Percentiles rank a stretch among this genome's conserved stretches.
Conservation (phyloP, 1,284 basidiomycete genomes). For the Cryptococcus floricola region DNA sequence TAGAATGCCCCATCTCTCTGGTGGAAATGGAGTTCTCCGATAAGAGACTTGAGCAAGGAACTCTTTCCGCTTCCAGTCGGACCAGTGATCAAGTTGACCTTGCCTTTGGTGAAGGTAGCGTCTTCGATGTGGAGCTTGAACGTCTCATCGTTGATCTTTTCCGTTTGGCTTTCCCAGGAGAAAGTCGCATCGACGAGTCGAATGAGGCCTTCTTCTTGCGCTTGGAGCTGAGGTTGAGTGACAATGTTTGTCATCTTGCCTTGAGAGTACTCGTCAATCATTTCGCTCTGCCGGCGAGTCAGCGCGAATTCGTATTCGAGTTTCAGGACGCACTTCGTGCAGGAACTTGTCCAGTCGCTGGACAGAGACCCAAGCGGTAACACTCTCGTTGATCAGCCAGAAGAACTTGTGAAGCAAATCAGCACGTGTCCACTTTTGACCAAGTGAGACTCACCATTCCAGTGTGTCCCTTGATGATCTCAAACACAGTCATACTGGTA, state of each 20-base stretch:
- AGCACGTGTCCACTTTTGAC: too few species aligned
- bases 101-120: constrained; percentile 57
- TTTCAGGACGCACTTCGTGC: constrained; percentile 40
- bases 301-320: not conserved
- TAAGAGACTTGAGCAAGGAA: constrained; percentile 39
- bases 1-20: constrained; percentile 58
- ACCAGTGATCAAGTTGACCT: constrained; percentile 63
- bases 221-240: constrained; percentile 28
- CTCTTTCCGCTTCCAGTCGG: constrained; percentile 53
- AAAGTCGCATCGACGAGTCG: constrained; percentile 40
- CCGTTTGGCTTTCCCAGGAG: constrained; percentile 33
- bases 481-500: constrained; percentile 48
- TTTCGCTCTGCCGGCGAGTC: constrained; percentile 51
- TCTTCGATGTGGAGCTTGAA: constrained; percentile 57
- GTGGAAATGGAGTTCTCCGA: constrained; percentile 53
- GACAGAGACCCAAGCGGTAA: constrained; percentile 54
- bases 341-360: constrained; percentile 55
- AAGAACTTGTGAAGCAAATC: constrained; percentile 17
- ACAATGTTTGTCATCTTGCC: constrained; percentile 22
- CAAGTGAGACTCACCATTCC: constrained; percentile 20
- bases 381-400: constrained; percentile 39
- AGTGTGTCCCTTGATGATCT: constrained; percentile 42
- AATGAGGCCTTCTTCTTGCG: constrained; percentile 34
- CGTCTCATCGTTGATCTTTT: constrained; percentile 8
- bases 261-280: constrained; percentile 54